Base-by-base conservation (phyloP, 176 grass and related monocot species). In the Pontederia crassipes region DNA sequence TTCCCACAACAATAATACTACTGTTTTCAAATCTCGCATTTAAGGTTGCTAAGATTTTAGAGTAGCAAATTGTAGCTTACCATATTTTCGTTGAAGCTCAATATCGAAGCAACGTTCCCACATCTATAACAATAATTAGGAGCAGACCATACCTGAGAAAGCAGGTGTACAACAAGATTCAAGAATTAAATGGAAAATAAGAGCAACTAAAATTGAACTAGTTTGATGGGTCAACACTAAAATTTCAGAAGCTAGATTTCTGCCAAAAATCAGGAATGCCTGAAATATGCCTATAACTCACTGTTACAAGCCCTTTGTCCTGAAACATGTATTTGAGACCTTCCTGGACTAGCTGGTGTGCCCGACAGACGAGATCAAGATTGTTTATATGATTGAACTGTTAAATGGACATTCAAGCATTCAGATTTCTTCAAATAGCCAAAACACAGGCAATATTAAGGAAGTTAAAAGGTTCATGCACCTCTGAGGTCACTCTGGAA, bases 41-140 rank as follows among this genome's bases (percentile, higher is more conserved):
- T 40, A 40, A 40, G 32, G 2, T 40, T 40, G 6, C 32, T 7
- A 7, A 40, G 6, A 40, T 40, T 1, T 40, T 40, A 7, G 32
- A 40, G 32, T 40, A 40, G 32, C 4, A 40, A 7, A 40, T 1
- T 40, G 32, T 3, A 53, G 26, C 75, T 60, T 89, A 89, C 89
- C 89, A 95, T 95, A 69, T 81, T 89, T 46, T 95, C 89, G 60
- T 80, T 82, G 71, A 95, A 95, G 85, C 89, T 95, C 57, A 95
- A 72, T 75, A 95, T 95, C 49, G 89, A 95, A 73, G 89, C 89
- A 26, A 95, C 89, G 79, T 89, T 95, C 55, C 89, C 89, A 74
- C 89, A 95, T 79, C 89, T 89, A 74, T 95, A 95, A 58, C 89
- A 95, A 71, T 95, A 95, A 89, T 95, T 95, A 67, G 89, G 89